A percentile compares a stretch with the other conserved stretches of the same genome.
Conservation (phyloP, 345 rosid genomes). For the Brassica napus region DNA sequence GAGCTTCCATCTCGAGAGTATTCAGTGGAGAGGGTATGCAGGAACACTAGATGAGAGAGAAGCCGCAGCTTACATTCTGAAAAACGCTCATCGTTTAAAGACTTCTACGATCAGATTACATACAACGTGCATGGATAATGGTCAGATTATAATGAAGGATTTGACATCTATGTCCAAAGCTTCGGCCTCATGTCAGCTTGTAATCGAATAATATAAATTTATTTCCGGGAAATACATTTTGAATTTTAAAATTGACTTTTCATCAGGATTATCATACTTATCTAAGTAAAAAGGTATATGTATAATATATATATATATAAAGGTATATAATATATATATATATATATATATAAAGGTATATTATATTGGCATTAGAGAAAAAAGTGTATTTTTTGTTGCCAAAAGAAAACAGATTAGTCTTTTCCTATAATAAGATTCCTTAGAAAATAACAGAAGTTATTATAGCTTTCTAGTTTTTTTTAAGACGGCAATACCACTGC, state of each 20-base stretch:
- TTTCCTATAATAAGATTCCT: too few relatives aligned
- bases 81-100: neutral
- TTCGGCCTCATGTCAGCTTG: conserved; percentile 21
- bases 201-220: neutral
- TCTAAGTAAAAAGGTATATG: too few relatives aligned
- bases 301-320: too few relatives aligned
- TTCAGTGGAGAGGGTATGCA: conserved; percentile 11
- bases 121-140: neutral
- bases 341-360: too few relatives aligned
- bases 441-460: too few relatives aligned
- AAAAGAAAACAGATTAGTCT: too few relatives aligned
- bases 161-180: conserved; percentile 6
- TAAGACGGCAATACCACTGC: too few relatives aligned
- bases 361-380: too few relatives aligned
- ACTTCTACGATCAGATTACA: neutral
- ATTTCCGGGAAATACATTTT: neutral
- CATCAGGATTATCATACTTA: too few relatives aligned
- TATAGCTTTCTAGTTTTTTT: too few relatives aligned
- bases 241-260: neutral
- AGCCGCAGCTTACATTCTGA: neutral
- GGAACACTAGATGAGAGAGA: conserved; percentile 17
- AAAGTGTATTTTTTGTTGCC: too few relatives aligned
- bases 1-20: neutral
- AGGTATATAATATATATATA: too few relatives aligned
- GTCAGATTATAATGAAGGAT: neutral